phyloP scores from a whole-genome alignment of 2,329 filamentous ascomycete species.

The Akanthomyces lecanii region DNA sequence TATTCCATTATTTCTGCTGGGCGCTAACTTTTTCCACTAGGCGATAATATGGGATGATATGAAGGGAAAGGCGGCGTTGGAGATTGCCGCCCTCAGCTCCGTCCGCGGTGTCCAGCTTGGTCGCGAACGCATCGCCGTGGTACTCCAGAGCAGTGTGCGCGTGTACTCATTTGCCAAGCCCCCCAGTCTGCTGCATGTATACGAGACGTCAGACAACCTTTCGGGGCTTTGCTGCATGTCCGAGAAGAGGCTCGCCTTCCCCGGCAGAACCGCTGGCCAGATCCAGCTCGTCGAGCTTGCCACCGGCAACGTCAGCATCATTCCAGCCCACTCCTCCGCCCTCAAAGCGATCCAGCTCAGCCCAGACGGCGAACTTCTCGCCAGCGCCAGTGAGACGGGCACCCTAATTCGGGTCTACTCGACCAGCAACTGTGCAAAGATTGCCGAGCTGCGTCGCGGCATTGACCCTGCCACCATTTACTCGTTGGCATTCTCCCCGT shows the following conservation, averaged over 20 bases:
- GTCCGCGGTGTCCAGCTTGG: slow-evolving; percentile 77
- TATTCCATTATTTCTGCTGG: background rate
- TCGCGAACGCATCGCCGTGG: slow-evolving; percentile 71
- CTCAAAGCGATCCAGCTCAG: slow-evolving; percentile 78
- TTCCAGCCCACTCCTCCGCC: slow-evolving; percentile 79
- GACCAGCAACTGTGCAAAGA: slow-evolving; percentile 71
- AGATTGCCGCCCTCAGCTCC: slow-evolving; percentile 76
- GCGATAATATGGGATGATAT: slow-evolving; percentile 90
- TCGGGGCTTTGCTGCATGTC: slow-evolving; percentile 76
- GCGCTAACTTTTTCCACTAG: slow-evolving; percentile 33
- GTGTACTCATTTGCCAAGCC: slow-evolving; percentile 75
- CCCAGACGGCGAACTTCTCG: slow-evolving; percentile 72
- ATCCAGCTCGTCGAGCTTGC: slow-evolving; percentile 79
- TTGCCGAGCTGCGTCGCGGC: slow-evolving; percentile 82
- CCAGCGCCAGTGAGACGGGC: slow-evolving; percentile 86
- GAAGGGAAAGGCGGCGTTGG: slow-evolving; percentile 65
- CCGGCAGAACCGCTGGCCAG: slow-evolving; percentile 81
- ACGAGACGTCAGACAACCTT: slow-evolving; percentile 83
- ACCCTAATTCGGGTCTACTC: slow-evolving; percentile 85
- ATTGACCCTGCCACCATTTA: slow-evolving; percentile 85
- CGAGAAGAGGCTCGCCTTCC: slow-evolving; percentile 71
- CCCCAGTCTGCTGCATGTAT: slow-evolving; percentile 65
- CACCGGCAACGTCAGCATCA: slow-evolving; percentile 83
- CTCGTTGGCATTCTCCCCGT: slow-evolving; percentile 82
- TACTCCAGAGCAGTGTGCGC: slow-evolving; percentile 75